phyloP scores from a whole-genome alignment of 2,329 filamentous ascomycete species.

The Dothideomycetes sp. region DNA sequence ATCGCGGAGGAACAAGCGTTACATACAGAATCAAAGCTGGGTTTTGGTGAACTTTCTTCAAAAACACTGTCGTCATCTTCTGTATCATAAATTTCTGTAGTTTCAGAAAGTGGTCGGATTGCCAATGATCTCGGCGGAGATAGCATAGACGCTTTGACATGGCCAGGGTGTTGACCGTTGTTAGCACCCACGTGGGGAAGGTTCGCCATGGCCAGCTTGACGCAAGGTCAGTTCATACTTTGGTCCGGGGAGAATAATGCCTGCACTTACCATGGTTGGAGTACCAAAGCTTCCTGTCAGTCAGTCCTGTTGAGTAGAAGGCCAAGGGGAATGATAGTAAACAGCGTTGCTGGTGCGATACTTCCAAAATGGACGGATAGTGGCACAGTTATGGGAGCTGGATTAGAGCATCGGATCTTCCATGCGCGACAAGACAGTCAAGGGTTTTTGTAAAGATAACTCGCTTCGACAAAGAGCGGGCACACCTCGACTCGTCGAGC shows the following conservation, averaged over 20 bases:
- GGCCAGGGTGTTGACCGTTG: not conserved
- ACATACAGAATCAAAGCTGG: slow-evolving; percentile 64
- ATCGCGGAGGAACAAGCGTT: not conserved
- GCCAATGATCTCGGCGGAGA: slow-evolving; percentile 42
- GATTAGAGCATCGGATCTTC: slow-evolving; percentile 4
- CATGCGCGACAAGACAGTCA: slow-evolving; percentile 8
- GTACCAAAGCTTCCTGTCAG: no score
- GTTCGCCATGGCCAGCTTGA: slow-evolving; percentile 12
- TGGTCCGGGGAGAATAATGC: slow-evolving; percentile 1
- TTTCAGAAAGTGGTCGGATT: slow-evolving; percentile 55
- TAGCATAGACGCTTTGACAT: slow-evolving; percentile 20
- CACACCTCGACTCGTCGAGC: not conserved
- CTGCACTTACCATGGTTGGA: slow-evolving; percentile 11
- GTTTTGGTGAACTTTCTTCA: slow-evolving; percentile 46
- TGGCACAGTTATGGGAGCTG: slow-evolving; percentile 3
- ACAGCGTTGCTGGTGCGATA: slow-evolving; percentile 13
- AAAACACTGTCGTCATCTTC: slow-evolving; percentile 56
- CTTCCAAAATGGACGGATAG: slow-evolving; percentile 3
- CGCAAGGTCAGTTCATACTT: slow-evolving; percentile 7
- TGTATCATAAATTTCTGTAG: slow-evolving; percentile 70
- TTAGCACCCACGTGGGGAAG: not conserved
- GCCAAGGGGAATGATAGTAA: slow-evolving; percentile 4
- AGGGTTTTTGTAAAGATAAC: slow-evolving; percentile 12
- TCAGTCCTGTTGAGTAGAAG: no score
- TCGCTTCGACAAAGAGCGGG: slow-evolving; percentile 1